Conservation (phyloP, 1,284 basidiomycete species). For the Cystobasidiaceae sp. region DNA sequence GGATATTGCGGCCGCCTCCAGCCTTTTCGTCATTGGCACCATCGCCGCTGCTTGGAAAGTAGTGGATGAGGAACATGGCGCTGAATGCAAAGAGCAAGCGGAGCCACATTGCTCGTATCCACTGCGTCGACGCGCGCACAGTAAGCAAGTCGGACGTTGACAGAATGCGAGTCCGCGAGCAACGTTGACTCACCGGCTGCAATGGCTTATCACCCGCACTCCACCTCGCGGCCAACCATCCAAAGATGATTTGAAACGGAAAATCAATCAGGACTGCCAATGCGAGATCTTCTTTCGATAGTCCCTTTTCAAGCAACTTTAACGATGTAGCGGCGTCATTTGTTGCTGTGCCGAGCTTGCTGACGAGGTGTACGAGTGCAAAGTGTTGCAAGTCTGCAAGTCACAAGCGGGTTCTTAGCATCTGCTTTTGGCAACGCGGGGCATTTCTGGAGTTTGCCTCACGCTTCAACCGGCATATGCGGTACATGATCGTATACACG, state of each 20-base stretch:
- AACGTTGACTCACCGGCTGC: slow-evolving; percentile 41
- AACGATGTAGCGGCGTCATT: slow-evolving; percentile 88
- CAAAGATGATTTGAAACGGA: slow-evolving; percentile 92
- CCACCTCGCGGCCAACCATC: slow-evolving; percentile 95
- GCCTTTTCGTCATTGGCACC: neutral
- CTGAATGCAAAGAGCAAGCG: slow-evolving; percentile 64
- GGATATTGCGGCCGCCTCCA: slow-evolving; percentile 48
- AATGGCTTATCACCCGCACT: slow-evolving; percentile 48
- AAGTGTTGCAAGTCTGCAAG: slow-evolving; percentile 80
- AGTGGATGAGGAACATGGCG: slow-evolving; percentile 72
- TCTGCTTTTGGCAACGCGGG: neutral
- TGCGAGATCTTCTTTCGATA: slow-evolving; percentile 91
- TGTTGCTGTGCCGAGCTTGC: slow-evolving; percentile 93
- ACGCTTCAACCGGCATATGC: slow-evolving; percentile 87
- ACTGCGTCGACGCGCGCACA: slow-evolving; percentile 50
- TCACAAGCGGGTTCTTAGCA: neutral
- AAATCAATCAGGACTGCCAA: slow-evolving; percentile 94
- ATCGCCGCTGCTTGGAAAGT: slow-evolving; percentile 68
- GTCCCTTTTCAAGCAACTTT: slow-evolving; percentile 94
- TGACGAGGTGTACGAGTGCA: slow-evolving; percentile 79
- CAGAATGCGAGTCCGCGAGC: neutral
- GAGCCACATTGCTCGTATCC: slow-evolving; percentile 89
- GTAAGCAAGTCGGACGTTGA: neutral
- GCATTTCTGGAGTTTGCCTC: slow-evolving; percentile 42
- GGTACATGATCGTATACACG: slow-evolving; percentile 92